These are phyloP conservation scores for Epichloe bromicola DNA, from an alignment of 2,329 filamentous ascomycete genomes.

Conservation along the genomic window DNA sequence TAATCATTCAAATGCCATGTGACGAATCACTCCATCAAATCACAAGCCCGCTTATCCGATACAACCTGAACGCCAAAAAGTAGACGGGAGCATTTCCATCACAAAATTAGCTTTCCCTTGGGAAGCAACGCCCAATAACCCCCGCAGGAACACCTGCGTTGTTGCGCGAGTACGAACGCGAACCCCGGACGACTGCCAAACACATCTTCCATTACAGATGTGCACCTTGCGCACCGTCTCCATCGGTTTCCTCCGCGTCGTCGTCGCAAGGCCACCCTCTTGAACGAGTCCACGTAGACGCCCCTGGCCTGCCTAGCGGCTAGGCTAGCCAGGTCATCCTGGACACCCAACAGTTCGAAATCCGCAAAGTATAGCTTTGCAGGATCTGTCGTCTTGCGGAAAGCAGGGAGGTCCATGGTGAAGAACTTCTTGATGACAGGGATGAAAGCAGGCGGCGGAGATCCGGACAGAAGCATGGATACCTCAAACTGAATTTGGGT, in stretches of 20 bases:
- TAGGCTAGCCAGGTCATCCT: constrained; percentile 40
- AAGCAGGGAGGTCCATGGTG: constrained; percentile 40
- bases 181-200: constrained; percentile 33
- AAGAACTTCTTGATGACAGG: constrained; percentile 54
- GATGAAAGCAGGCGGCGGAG: constrained; percentile 34
- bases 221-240: constrained; percentile 40
- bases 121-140: constrained; percentile 38
- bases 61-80: neutral
- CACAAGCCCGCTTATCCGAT: neutral
- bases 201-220: constrained; percentile 52
- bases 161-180: constrained; percentile 40
- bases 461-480: constrained; percentile 34
- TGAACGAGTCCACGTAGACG: constrained; percentile 42
- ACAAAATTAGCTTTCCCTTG: constrained; percentile 15
- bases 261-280: constrained; percentile 37
- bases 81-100: neutral
- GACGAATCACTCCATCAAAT: too few species aligned
- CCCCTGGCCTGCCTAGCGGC: constrained; percentile 23
- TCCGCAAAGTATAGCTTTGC: constrained; percentile 61
- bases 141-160: constrained; percentile 41
- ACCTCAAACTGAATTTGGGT: constrained; percentile 38
- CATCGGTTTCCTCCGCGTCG: constrained; percentile 16
- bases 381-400: constrained; percentile 49
- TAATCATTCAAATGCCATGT: too few species aligned
- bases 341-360: constrained; percentile 54